Conservation (phyloP, 129 eudicot genomes). For the Centaurea solstitialis region DNA sequence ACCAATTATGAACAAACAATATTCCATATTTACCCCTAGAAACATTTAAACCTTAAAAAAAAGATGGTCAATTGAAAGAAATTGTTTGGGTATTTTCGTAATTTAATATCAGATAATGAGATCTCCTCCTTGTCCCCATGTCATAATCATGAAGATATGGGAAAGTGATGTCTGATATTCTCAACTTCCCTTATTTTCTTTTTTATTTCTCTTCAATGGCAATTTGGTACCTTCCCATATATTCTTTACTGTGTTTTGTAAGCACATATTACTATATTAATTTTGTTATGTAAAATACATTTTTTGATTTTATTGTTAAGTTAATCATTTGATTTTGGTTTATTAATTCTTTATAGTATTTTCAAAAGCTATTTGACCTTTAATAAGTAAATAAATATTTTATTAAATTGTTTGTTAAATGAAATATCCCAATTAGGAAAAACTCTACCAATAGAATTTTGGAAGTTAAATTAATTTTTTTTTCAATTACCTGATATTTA, state of each 20-base stretch:
- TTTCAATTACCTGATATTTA: not conserved
- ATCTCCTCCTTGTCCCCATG: slow-evolving; percentile 41
- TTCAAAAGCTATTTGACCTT: not conserved
- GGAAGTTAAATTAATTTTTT: not conserved
- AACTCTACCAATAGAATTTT: too few species aligned
- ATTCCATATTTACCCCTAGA: not conserved
- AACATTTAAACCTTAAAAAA: not conserved
- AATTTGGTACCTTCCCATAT: not conserved
- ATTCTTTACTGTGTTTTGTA: not conserved
- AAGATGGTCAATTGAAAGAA: not conserved
- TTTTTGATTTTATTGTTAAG: not conserved
- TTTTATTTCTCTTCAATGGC: not conserved
- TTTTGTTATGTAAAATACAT: not conserved
- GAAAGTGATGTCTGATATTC: slow-evolving; percentile 41
- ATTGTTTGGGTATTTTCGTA: slow-evolving; percentile 19
- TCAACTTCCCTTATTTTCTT: slow-evolving; percentile 13
- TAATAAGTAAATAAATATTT: not conserved
- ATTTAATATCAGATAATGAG: slow-evolving; percentile 21
- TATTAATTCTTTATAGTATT: not conserved
- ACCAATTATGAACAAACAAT: not conserved
- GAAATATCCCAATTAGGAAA: not conserved
- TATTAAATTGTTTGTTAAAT: not conserved
- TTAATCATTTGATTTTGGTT: not conserved
- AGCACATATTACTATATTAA: not conserved
- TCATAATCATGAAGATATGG: slow-evolving; percentile 41